phyloP scores from a whole-genome alignment of 2,329 filamentous ascomycete genomes.

The Exophiala xenobiotica region DNA sequence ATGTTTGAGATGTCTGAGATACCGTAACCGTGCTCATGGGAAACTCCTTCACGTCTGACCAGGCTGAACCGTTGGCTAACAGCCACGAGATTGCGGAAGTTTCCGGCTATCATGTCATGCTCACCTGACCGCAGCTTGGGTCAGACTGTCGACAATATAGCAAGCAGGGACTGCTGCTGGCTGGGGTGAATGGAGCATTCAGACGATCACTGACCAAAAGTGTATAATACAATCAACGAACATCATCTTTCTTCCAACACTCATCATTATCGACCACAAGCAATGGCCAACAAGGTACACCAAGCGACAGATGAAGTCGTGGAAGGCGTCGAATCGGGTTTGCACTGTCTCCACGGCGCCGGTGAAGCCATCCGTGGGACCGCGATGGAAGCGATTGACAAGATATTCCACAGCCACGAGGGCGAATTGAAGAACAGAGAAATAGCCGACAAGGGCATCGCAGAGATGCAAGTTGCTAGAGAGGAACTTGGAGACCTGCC shows the following conservation, averaged over 20 bases:
- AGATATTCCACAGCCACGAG: slow-evolving; percentile 39
- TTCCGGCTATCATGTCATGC: background rate
- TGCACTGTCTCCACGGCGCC: slow-evolving; percentile 35
- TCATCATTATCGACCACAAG: background rate
- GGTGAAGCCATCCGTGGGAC: slow-evolving; percentile 44
- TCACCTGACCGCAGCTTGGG: too few species aligned
- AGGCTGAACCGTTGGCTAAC: too few species aligned
- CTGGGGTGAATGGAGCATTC: too few species aligned
- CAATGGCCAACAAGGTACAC: slow-evolving; percentile 9
- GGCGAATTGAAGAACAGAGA: slow-evolving; percentile 38
- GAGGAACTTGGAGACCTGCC: too few species aligned
- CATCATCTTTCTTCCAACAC: background rate
- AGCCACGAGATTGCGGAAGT: too few species aligned
- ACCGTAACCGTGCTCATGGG: too few species aligned
- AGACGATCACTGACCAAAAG: too few species aligned
- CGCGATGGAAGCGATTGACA: slow-evolving; percentile 40
- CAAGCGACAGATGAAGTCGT: slow-evolving; percentile 8
- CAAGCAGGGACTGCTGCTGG: too few species aligned
- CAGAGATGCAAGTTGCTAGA: slow-evolving; percentile 9
- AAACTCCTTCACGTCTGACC: too few species aligned
- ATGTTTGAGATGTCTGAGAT: too few species aligned
- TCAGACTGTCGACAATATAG: too few species aligned
- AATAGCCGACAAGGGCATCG: slow-evolving; percentile 37
- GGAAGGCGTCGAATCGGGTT: slow-evolving; percentile 12
- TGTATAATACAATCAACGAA: background rate